phyloP scores from a whole-genome alignment of 2,329 filamentous ascomycete species.

The Diaporthe caulivora region DNA sequence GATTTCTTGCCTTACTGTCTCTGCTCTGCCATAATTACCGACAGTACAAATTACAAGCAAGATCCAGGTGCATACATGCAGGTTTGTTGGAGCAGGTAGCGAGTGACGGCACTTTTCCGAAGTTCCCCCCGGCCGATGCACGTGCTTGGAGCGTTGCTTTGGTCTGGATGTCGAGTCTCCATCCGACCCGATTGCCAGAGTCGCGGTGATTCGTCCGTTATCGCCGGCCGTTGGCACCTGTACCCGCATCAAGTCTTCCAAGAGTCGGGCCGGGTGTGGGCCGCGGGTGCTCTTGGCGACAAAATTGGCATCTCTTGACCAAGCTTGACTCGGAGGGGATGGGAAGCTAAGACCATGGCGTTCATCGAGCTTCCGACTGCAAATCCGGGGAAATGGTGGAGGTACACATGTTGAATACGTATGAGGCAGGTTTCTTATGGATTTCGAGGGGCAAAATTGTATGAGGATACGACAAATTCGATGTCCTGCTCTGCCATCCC shows the following conservation, averaged over 20 bases:
- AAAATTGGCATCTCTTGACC: constrained; percentile 30
- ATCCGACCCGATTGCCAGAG: not conserved
- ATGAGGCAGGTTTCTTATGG: not conserved
- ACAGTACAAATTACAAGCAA: too few species aligned
- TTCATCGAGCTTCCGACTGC: not conserved
- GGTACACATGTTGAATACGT: not conserved
- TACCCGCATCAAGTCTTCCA: not conserved
- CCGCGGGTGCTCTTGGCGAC: constrained; percentile 13
- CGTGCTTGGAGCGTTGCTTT: constrained; percentile 6
- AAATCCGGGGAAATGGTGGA: not conserved
- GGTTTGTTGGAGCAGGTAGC: not conserved
- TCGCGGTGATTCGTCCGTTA: constrained; percentile 14
- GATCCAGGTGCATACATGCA: not conserved
- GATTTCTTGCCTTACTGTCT: not conserved
- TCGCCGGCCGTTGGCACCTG: not conserved
- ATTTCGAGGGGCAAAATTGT: not conserved
- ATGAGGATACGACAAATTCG: not conserved
- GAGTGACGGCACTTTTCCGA: constrained; percentile 16
- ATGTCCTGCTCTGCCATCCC: not conserved
- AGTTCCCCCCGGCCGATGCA: not conserved
- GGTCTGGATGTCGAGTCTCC: not conserved
- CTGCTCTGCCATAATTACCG: too few species aligned
- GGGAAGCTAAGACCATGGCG: not conserved
- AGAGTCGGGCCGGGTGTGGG: constrained; percentile 22
- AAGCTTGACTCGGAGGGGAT: constrained; percentile 16